Base-by-base conservation (phyloP, 768 basidiomycete genomes). In the Suillus variegatus region DNA sequence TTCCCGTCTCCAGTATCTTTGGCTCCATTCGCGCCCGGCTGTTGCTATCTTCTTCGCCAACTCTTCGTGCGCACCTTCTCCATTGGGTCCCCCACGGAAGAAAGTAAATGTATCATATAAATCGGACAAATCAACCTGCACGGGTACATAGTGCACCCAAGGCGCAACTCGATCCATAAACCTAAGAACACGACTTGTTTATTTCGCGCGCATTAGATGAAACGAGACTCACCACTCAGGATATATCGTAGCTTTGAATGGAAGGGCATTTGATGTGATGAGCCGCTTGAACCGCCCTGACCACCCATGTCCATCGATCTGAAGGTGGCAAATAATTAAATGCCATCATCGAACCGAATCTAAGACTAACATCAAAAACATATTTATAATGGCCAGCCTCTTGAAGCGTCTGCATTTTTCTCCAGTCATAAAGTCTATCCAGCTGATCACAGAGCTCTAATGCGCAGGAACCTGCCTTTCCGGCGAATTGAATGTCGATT, bases 141-240 rank as follows among this genome's bases (percentile, higher is more conserved):
- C 79, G 2, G 91, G 91, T 1, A 92, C 82, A 71, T 92, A 93
- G 73, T 92, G 91, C 12, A 91, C 79, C 89, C 90, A 91, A 0
- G 90, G 88, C 38, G 79, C 82, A 54, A 88, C 78, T 13, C 87
- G 82, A 64, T 87, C 85, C 16, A 75, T 78, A 66, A 78, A 88
- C 86, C 86, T 87, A 67, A 16, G 10, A n/a, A 14, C 46, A 36
- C 52, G 38, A 62, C 36, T 63, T 9, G 38, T 44, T 22, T 9
- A 32, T 44, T 22, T 41, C 13, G 25, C 43, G 38, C 2, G 7
- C 20, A 25, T 25, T 1, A 38, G 9, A 60, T 28, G 61, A 60
- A 60, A 46, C 16, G 32, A 58, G 5, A 67, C 77, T 14, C 71
- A 87, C 91, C 91, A 92, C 76, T 91, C 91, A 0, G 89, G 89